Evolutionary conservation across 441 rosid genomes (phyloP), one percentile per base, ranked within the genome.

Genomic region (Arabidopsis hybrid): DNA sequence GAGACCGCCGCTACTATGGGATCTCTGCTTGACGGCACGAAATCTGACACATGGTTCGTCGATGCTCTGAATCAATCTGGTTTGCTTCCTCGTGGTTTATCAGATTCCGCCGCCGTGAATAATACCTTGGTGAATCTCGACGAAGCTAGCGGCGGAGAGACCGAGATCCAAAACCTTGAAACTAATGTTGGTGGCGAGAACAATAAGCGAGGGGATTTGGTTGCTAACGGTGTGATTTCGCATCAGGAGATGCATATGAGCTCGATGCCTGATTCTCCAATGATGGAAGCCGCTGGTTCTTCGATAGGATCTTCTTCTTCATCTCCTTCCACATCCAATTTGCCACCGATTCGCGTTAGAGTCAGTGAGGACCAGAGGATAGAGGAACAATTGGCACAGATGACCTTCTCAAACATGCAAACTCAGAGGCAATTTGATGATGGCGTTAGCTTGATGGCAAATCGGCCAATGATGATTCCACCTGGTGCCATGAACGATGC

Each of bases 31-130:
- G 81, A 77, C 18, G 83, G 82, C 21, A 67, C 87, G 21, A 86
- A 86, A 70, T 83, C 85, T 2, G 88, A 89, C 55, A 81, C 84
- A 0, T 89, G 91, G 93, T 85, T 89, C 57, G 85, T 87, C 7
- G 88, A 89, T 69, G 91, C 88, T 10, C 81, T 89, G 67, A 89
- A 89, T 65, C 83, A 85, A 35, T 74, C 87, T 0, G 80, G 82
- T 6, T 56, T 84, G 69, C 80, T 87, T 42, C 91, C 93, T 35
- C 80, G 87, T 3, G 85, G 86, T 12, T 18, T 69, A 52, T 87
- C 89, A 0, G 91, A 89, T 42, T 82, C 91, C 12, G 83, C 80
- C 13, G 69, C 86, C 51, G 77, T 79, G 52, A 81, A 78, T 3
- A 72, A 61, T 12, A 71, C 73, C 32, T 79, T 87, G 55, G 39